Evolutionary conservation across 495 filamentous ascomycete genomes (phyloP).

Genomic region (Lophiostoma macrostomum): DNA sequence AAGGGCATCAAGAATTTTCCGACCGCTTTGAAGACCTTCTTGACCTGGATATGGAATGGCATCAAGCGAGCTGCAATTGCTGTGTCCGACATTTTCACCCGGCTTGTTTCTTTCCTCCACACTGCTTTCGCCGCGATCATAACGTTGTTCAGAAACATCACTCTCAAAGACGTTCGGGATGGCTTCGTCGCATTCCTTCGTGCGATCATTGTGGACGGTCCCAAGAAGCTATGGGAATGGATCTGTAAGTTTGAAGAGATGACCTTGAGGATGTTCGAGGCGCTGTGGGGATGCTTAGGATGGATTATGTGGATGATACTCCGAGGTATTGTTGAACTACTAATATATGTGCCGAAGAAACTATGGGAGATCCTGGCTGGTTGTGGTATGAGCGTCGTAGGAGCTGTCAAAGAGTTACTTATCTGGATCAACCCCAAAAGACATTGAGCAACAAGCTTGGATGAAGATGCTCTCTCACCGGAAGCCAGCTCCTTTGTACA

Average conservation of each 20-base stretch:
- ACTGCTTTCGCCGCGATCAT: constrained; percentile 40
- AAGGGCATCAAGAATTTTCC: constrained; percentile 37
- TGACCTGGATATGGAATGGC: constrained; percentile 39
- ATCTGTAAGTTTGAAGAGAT: constrained; percentile 32
- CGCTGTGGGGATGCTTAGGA: constrained; percentile 38
- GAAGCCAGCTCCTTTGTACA: no score
- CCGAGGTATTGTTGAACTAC: constrained; percentile 32
- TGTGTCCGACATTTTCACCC: constrained; percentile 32
- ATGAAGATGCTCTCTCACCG: no score
- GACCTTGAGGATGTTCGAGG: constrained; percentile 30
- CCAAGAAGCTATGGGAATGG: constrained; percentile 34
- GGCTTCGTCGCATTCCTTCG: constrained; percentile 36
- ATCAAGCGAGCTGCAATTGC: constrained; percentile 35
- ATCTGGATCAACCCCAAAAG: constrained; percentile 47
- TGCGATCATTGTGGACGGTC: constrained; percentile 40
- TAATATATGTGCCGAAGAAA: constrained; percentile 41
- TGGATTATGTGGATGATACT: constrained; percentile 35
- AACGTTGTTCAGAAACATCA: constrained; percentile 42
- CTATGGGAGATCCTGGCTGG: constrained; percentile 37
- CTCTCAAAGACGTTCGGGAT: constrained; percentile 43
- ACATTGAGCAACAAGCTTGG: background rate
- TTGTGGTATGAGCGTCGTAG: constrained; percentile 37
- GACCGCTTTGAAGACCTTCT: constrained; percentile 31
- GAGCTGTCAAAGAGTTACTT: constrained; percentile 42
- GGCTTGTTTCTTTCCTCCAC: constrained; percentile 39